phyloP scores from a whole-genome alignment of 2,329 filamentous ascomycete species.

The Alternaria sp. region DNA sequence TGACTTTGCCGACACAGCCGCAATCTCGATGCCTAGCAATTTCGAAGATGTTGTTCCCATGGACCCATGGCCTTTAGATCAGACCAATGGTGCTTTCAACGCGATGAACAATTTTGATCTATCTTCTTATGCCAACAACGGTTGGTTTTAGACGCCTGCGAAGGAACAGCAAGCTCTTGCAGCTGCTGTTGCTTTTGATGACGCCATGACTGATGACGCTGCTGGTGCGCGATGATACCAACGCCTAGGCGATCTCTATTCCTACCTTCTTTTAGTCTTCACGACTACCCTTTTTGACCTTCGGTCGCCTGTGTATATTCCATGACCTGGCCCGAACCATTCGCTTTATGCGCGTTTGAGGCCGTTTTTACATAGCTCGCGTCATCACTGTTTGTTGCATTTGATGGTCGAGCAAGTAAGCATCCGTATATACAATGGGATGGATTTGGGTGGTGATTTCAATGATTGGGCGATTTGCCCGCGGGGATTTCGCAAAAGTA shows the following conservation, averaged over 20 bases:
- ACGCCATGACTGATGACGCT: conserved; percentile 52
- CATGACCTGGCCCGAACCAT: conserved; percentile 35
- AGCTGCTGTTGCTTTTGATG: conserved; percentile 35
- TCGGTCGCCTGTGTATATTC: conserved; percentile 50
- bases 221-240: conserved; percentile 40
- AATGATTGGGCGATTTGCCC: conserved; percentile 27
- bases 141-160: conserved; percentile 45
- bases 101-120: conserved; percentile 37
- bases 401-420: conserved; percentile 20
- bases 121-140: conserved; percentile 37
- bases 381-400: conserved; percentile 17
- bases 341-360: conserved; percentile 29
- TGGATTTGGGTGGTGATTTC: conserved; percentile 25
- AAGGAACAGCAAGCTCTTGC: conserved; percentile 20
- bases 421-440: conserved; percentile 32
- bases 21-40: conserved; percentile 45
- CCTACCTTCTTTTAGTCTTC: conserved; percentile 27
- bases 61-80: conserved; percentile 45
- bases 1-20: conserved; percentile 40
- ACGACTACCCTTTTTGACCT: conserved; percentile 34
- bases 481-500: conserved; percentile 28
- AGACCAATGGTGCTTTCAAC: conserved; percentile 36
- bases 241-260: conserved; percentile 33
- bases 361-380: conserved; percentile 33
- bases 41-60: conserved; percentile 41